Conservation (phyloP, 805 yeast genomes). For the Starmerella stigmatis region DNA sequence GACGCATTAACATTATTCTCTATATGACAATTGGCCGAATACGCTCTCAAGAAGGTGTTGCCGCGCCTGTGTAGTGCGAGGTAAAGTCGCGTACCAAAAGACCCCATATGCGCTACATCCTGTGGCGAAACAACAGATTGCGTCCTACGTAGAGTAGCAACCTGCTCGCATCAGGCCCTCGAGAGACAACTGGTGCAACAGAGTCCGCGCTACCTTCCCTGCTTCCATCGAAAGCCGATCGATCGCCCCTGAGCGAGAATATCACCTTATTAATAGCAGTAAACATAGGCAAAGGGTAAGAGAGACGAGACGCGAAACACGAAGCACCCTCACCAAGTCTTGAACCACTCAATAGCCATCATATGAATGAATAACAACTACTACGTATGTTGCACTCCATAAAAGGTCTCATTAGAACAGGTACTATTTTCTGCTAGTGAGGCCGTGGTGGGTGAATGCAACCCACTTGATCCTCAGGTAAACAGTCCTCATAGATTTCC, state of each 20-base stretch:
- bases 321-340: no score
- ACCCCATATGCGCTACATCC: conserved; percentile 3
- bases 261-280: no score
- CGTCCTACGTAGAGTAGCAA: background rate
- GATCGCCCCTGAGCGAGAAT: background rate
- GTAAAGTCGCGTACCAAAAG: background rate
- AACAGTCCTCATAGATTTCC: no score
- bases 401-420: no score
- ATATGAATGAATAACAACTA: no score
- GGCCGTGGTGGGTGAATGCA: no score
- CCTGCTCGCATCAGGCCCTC: conserved; percentile 1
- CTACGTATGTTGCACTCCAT: no score
- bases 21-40: background rate
- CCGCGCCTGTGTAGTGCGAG: background rate
- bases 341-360: no score
- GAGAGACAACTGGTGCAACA: background rate
- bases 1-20: background rate
- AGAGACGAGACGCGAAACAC: no score
- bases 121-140: background rate
- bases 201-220: background rate
- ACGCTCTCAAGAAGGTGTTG: background rate
- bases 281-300: no score
- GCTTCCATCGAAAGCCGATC: background rate
- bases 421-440: no score
- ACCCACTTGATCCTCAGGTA: no score